Percentiles rank a stretch among this genome's conserved stretches.
phyloP scores from a whole-genome alignment of 2,329 filamentous ascomycete genomes.

The Claviceps quebecensis region DNA sequence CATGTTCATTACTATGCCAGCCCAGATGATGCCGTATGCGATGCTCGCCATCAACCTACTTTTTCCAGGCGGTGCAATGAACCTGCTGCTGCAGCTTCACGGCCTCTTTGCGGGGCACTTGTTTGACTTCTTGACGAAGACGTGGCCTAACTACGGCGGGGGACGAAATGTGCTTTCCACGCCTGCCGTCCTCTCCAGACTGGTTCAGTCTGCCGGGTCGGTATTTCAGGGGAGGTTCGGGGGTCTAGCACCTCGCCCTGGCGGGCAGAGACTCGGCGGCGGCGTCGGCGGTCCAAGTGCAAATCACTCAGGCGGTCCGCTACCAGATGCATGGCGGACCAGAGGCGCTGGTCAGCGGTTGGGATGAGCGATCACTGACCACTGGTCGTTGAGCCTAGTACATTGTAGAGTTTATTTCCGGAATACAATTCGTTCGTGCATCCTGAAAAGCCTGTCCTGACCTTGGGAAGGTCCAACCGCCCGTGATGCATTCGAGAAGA shows the following conservation, averaged over 20 bases:
- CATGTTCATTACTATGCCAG: constrained; percentile 70
- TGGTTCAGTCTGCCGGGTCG: constrained; percentile 36
- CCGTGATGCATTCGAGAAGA: no score
- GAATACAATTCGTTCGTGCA: no score
- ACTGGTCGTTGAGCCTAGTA: no score
- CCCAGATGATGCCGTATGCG: constrained; percentile 66
- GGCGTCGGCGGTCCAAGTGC: constrained; percentile 16
- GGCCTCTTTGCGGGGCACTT: constrained; percentile 82
- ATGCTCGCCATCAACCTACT: constrained; percentile 66
- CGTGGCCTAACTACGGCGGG: constrained; percentile 81
- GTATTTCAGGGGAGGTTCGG: constrained; percentile 25
- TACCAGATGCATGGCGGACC: constrained; percentile 50
- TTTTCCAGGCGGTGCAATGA: constrained; percentile 38
- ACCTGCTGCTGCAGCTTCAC: constrained; percentile 49
- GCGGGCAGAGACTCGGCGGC: constrained; percentile 17
- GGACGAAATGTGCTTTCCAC: constrained; percentile 65
- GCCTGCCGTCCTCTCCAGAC: constrained; percentile 54
- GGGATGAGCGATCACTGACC: constrained; percentile 23
- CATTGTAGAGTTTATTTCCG: no score
- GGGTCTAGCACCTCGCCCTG: constrained; percentile 32
- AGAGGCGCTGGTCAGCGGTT: constrained; percentile 49
- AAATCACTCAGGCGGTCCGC: constrained; percentile 30
- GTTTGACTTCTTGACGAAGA: constrained; percentile 75
- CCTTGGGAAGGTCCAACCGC: no score
- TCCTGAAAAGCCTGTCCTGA: no score